Evolutionary conservation across 495 filamentous ascomycete genomes (phyloP).

Genomic region (Xylaria bambusicola): DNA sequence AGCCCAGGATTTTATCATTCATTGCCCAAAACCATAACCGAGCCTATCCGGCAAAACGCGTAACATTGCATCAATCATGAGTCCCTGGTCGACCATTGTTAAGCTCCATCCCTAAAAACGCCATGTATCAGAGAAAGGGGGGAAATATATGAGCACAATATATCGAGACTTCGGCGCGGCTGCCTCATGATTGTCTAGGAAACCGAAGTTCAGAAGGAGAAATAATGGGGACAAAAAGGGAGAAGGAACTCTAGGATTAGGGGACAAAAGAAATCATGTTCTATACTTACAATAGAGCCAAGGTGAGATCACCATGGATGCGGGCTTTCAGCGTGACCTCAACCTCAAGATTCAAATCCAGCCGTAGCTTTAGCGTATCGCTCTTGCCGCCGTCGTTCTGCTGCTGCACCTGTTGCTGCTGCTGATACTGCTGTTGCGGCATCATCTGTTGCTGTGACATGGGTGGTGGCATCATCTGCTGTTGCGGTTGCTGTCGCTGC

Average conservation of each 20-base stretch:
- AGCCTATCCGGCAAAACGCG: neutral
- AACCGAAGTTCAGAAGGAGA: constrained; percentile 16
- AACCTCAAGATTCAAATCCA: constrained; percentile 87
- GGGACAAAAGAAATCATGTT: neutral
- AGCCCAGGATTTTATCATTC: too few relatives aligned
- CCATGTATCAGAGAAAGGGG: constrained; percentile 13
- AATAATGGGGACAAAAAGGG: neutral
- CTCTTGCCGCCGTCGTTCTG: constrained; percentile 56
- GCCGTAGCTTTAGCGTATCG: constrained; percentile 69
- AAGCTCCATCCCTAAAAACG: constrained; percentile 15
- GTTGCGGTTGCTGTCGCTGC: neutral
- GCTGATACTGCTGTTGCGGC: constrained; percentile 42
- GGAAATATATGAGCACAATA: neutral
- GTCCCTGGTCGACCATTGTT: constrained; percentile 15
- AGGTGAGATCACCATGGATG: constrained; percentile 86
- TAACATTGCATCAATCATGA: neutral
- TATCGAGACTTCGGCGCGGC: constrained; percentile 11
- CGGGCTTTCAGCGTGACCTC: constrained; percentile 89
- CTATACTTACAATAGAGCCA: constrained; percentile 79
- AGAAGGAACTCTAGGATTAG: neutral
- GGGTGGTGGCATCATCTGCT: constrained; percentile 8
- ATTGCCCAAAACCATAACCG: neutral
- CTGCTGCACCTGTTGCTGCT: constrained; percentile 38
- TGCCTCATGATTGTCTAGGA: constrained; percentile 16
- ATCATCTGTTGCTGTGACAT: constrained; percentile 43